A percentile compares a stretch with the other conserved stretches of the same genome.
These are phyloP conservation scores for Erythrobasidium hasegawianum DNA, from an alignment of 1,284 basidiomycete species.

Conservation along the genomic window DNA sequence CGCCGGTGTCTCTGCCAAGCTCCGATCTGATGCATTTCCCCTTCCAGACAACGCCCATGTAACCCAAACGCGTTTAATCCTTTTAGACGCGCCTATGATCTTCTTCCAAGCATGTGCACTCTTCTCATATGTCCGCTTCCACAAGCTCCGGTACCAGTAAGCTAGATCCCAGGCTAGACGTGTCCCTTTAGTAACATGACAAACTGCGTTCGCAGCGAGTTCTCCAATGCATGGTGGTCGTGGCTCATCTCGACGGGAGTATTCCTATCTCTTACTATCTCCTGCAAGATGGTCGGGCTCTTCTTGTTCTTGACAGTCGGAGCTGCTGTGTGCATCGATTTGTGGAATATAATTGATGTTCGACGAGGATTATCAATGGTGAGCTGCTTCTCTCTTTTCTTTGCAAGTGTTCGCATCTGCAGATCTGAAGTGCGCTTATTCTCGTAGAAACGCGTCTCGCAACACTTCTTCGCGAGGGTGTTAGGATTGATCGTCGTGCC, in stretches of 20 bases:
- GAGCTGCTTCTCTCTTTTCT: constrained; percentile 46
- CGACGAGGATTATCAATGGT: constrained; percentile 80
- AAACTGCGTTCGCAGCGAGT: constrained; percentile 60
- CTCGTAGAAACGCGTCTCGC: constrained; percentile 77
- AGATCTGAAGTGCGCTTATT: neutral
- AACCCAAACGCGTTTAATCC: constrained; percentile 89
- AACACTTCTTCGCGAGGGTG: constrained; percentile 81
- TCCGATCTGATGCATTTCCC: neutral
- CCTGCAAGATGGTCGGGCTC: constrained; percentile 96
- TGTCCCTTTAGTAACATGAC: neutral
- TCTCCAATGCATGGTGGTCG: constrained; percentile 84
- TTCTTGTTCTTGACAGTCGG: constrained; percentile 88
- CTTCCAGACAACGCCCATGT: constrained; percentile 87
- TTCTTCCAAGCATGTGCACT: constrained; percentile 94
- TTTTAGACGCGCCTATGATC: constrained; percentile 89
- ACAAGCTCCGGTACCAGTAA: constrained; percentile 84
- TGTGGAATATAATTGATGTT: constrained; percentile 91
- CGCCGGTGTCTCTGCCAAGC: neutral
- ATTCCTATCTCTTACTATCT: constrained; percentile 91
- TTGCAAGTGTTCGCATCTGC: neutral
- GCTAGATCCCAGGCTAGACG: constrained; percentile 46
- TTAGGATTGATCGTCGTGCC: constrained; percentile 85
- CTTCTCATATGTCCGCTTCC: constrained; percentile 92
- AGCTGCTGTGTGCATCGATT: constrained; percentile 81
- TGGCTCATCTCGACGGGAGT: constrained; percentile 89